Percentiles rank a stretch among this genome's conserved stretches.
These are phyloP conservation scores for Blastocystis sp. DNA, from an alignment of 352 stramenopile genomes.

Conservation along the genomic window DNA sequence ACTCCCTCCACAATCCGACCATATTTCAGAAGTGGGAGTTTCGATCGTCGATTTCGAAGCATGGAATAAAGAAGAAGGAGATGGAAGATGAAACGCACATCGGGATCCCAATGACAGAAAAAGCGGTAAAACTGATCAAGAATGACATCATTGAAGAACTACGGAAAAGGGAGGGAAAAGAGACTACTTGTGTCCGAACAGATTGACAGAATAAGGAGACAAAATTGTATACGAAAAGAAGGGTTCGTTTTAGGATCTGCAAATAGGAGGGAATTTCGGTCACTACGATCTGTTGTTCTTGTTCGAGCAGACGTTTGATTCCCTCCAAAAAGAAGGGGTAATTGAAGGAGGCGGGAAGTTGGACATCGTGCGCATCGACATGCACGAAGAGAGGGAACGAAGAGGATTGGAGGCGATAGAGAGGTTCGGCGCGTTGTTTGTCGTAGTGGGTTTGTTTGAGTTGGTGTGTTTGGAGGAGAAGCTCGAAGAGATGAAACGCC, in stretches of 20 bases:
- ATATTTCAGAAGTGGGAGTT: neutral
- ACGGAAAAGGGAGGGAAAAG: neutral
- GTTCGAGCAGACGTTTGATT: neutral
- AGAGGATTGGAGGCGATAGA: neutral
- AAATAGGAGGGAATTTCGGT: neutral
- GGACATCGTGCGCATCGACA: neutral
- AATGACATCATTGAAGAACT: slow-evolving; percentile 20
- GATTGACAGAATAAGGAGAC: neutral
- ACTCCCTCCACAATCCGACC: neutral
- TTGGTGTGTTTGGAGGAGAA: no score
- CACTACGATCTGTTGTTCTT: slow-evolving; percentile 30
- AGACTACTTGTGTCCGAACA: neutral
- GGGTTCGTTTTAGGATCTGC: slow-evolving; percentile 22
- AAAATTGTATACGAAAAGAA: slow-evolving; percentile 41
- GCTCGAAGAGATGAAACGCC: neutral
- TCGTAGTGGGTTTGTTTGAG: no score
- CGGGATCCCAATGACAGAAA: slow-evolving; percentile 46
- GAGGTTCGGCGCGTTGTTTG: no score
- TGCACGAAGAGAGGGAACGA: neutral
- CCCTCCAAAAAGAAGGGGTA: slow-evolving; percentile 5
- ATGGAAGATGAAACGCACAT: slow-evolving; percentile 35
- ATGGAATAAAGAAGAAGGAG: slow-evolving; percentile 9
- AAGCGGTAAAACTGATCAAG: slow-evolving; percentile 28
- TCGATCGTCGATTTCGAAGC: neutral
- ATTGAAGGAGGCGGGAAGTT: neutral